These are phyloP conservation scores for Crithidia brevicula DNA, from an alignment of 208 protist species.

Conservation along the genomic window DNA sequence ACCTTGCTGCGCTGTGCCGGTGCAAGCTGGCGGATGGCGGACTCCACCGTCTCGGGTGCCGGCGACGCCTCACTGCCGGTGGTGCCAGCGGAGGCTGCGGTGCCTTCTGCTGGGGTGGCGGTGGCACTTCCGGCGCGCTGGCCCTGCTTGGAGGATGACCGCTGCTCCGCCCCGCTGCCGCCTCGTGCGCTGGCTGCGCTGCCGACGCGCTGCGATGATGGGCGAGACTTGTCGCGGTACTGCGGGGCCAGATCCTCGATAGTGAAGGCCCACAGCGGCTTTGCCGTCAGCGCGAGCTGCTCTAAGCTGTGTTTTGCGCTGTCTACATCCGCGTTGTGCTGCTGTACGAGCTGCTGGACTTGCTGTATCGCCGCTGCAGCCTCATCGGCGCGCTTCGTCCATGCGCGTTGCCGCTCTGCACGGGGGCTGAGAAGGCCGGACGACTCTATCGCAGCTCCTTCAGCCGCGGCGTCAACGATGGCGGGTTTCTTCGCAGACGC, in stretches of 20 bases:
- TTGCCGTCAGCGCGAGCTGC: slow-evolving; percentile 18
- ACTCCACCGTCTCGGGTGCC: slow-evolving; percentile 30
- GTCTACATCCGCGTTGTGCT: slow-evolving; percentile 17
- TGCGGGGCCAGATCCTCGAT: slow-evolving; percentile 23
- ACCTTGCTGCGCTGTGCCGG: slow-evolving; percentile 21
- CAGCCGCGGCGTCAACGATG: neutral
- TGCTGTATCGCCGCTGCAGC: slow-evolving; percentile 16
- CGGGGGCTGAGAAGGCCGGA: slow-evolving; percentile 13
- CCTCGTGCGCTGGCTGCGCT: slow-evolving; percentile 1
- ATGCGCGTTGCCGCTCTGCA: slow-evolving; percentile 9
- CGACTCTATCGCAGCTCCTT: neutral
- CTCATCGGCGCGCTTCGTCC: slow-evolving; percentile 26
- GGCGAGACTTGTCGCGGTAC: slow-evolving; percentile 20
- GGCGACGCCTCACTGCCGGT: neutral
- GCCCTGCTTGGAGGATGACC: slow-evolving; percentile 4
- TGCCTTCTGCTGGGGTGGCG: neutral
- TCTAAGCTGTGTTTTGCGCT: slow-evolving; percentile 17
- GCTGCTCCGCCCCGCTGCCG: slow-evolving; percentile 6
- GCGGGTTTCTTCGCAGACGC: slow-evolving; percentile 1
- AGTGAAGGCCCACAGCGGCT: slow-evolving; percentile 18
- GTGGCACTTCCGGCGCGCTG: neutral
- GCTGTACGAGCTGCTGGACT: slow-evolving; percentile 31
- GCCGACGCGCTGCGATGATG: slow-evolving; percentile 10
- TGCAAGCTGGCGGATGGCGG: slow-evolving; percentile 11
- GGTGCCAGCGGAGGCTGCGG: neutral